A percentile compares a stretch with the other conserved stretches of the same genome.
Conservation (phyloP, 352 stramenopile genomes). For the Peronospora farinosa region DNA sequence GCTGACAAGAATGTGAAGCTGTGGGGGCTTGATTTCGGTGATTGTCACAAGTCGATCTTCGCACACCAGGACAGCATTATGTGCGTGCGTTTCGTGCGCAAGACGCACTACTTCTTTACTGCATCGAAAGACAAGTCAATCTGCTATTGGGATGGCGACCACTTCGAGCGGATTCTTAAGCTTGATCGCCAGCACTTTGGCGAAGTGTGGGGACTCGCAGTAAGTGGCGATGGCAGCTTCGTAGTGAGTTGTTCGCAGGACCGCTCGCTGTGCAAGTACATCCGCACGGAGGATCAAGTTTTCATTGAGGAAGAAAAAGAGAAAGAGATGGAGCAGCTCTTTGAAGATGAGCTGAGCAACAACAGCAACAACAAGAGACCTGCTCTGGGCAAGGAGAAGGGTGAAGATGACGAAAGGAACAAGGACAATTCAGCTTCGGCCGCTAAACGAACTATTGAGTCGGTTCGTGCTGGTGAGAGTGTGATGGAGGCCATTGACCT, state of each 20-base stretch:
- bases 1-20: constrained; percentile 99
- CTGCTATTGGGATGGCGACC: constrained; percentile 97
- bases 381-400: constrained; percentile 57
- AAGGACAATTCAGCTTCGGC: constrained; percentile 76
- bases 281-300: constrained; percentile 93
- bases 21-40: constrained; percentile 99
- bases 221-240: constrained; percentile 92
- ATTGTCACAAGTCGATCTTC: constrained; percentile 98
- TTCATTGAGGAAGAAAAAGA: constrained; percentile 98
- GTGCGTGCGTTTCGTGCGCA: constrained; percentile 90
- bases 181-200: constrained; percentile 73
- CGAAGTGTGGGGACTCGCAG: constrained; percentile 81
- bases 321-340: constrained; percentile 92
- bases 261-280: constrained; percentile 94
- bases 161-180: constrained; percentile 92
- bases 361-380: constrained; percentile 63
- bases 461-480: constrained; percentile 82
- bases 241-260: constrained; percentile 95
- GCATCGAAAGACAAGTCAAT: constrained; percentile 96
- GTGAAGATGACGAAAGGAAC: constrained; percentile 25
- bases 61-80: constrained; percentile 98
- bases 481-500: constrained; percentile 94
- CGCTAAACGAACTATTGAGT: constrained; percentile 90
- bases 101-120: constrained; percentile 99
- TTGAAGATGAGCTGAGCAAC: constrained; percentile 88